These are phyloP conservation scores for Cryoendolithus antarcticus DNA, from an alignment of 2,329 filamentous ascomycete species.

Conservation along the genomic window DNA sequence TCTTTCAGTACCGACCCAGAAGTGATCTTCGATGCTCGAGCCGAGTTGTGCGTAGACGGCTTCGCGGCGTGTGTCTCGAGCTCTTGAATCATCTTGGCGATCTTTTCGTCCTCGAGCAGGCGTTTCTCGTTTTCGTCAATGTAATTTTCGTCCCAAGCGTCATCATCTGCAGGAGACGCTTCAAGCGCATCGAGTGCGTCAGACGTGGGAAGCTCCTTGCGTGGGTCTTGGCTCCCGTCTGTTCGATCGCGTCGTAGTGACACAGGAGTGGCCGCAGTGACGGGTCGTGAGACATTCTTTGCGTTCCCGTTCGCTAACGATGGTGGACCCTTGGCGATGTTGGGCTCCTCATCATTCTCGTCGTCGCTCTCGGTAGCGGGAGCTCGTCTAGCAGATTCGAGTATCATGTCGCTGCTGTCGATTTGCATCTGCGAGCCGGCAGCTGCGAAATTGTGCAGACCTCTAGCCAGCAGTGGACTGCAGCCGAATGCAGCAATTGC, in stretches of 20 bases:
- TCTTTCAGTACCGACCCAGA: constrained; percentile 47
- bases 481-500: constrained; percentile 35
- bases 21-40: constrained; percentile 38
- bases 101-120: constrained; percentile 31
- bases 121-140: constrained; percentile 47
- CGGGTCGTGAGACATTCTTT: neutral
- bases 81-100: constrained; percentile 33
- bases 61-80: constrained; percentile 33
- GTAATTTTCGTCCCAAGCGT: constrained; percentile 32
- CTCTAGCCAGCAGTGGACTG: constrained; percentile 26
- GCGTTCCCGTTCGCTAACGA: neutral
- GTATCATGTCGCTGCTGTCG: constrained; percentile 14
- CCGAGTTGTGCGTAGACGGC: constrained; percentile 31
- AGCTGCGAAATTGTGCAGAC: constrained; percentile 41
- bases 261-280: too few species aligned
- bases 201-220: neutral
- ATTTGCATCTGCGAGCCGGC: constrained; percentile 34
- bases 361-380: constrained; percentile 1
- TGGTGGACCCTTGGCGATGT: constrained; percentile 11
- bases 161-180: constrained; percentile 16
- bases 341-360: constrained; percentile 18
- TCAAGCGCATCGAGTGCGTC: constrained; percentile 9
- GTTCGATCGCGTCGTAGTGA: too few species aligned
- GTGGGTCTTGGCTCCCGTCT: too few species aligned
- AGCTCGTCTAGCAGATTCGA: constrained; percentile 14